Percentiles rank a stretch among this genome's conserved stretches.
Evolutionary conservation across 768 basidiomycete genomes (phyloP).

Genomic region (Suillus subalutaceus): DNA sequence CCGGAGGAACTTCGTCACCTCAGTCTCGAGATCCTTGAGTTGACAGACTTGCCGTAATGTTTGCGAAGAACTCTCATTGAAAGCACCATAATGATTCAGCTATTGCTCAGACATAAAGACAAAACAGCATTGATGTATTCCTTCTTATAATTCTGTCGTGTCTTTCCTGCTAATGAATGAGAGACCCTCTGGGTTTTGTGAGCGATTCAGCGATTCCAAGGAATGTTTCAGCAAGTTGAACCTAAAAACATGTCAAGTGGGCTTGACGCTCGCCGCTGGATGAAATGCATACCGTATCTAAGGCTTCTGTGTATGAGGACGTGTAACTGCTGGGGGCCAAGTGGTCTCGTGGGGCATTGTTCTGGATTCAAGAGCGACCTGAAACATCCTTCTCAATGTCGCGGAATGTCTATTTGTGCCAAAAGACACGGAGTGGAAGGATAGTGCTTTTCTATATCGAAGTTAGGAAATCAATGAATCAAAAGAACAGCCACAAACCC

Average conservation of each 20-base stretch:
- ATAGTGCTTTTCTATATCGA: slow-evolving; percentile 50
- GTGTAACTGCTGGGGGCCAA: slow-evolving; percentile 33
- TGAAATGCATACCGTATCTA: slow-evolving; percentile 47
- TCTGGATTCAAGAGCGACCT: slow-evolving; percentile 53
- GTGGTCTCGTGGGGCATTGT: slow-evolving; percentile 42
- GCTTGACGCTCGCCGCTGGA: background rate
- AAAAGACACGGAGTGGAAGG: slow-evolving; percentile 61
- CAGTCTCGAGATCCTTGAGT: background rate
- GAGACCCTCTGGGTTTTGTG: slow-evolving; percentile 55
- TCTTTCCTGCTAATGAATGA: slow-evolving; percentile 29
- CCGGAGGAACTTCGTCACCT: background rate
- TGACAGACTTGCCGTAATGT: background rate
- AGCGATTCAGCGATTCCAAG: slow-evolving; percentile 59
- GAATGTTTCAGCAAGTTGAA: slow-evolving; percentile 60
- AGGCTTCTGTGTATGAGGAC: slow-evolving; percentile 52
- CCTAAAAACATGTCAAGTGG: slow-evolving; percentile 31
- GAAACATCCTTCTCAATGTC: slow-evolving; percentile 49
- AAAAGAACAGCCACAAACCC: slow-evolving; percentile 37
- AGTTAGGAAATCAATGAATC: background rate
- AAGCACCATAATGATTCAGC: background rate
- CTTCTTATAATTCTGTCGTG: background rate
- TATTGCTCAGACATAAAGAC: background rate
- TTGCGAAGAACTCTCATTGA: background rate
- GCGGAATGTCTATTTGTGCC: slow-evolving; percentile 34
- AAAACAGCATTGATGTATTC: background rate